Conservation (phyloP, 768 basidiomycete genomes). For the Mycena sanguinolenta region DNA sequence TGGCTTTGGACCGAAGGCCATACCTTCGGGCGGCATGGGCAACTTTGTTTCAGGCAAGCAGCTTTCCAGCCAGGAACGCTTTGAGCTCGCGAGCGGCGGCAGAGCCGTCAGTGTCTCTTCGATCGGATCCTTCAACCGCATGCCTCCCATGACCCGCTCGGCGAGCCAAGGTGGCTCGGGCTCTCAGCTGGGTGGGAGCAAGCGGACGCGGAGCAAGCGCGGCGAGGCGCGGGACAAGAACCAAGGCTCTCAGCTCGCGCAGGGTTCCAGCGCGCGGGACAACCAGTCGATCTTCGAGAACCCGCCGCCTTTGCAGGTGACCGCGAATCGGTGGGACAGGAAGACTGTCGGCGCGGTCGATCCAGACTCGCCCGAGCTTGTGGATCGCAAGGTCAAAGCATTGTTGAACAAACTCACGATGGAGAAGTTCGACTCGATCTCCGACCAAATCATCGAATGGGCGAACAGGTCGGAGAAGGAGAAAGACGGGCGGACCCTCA, state of each 20-base stretch:
- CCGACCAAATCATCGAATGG: conserved; percentile 94
- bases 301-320: conserved; percentile 80
- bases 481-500: conserved; percentile 93
- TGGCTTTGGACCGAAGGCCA: conserved; percentile 60
- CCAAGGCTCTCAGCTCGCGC: conserved; percentile 59
- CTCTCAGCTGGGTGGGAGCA: conserved; percentile 59
- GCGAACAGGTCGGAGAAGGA: conserved; percentile 94
- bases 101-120: conserved; percentile 69
- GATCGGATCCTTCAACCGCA: conserved; percentile 64
- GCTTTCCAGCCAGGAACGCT: conserved; percentile 81
- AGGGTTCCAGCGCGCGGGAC: conserved; percentile 45
- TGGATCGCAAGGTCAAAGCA: conserved; percentile 93
- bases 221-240: conserved; percentile 81
- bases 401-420: conserved; percentile 96
- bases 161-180: conserved; percentile 75
- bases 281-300: conserved; percentile 65
- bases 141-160: conserved; percentile 75
- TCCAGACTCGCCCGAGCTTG: conserved; percentile 82
- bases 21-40: conserved; percentile 69
- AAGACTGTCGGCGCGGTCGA: conserved; percentile 62
- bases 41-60: conserved; percentile 72
- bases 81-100: conserved; percentile 55
- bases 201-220: conserved; percentile 84
- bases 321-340: conserved; percentile 89
- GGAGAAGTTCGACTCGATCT: conserved; percentile 97